These are phyloP conservation scores for Tremellales sp. DNA, from an alignment of 1,284 basidiomycete species.

Conservation along the genomic window DNA sequence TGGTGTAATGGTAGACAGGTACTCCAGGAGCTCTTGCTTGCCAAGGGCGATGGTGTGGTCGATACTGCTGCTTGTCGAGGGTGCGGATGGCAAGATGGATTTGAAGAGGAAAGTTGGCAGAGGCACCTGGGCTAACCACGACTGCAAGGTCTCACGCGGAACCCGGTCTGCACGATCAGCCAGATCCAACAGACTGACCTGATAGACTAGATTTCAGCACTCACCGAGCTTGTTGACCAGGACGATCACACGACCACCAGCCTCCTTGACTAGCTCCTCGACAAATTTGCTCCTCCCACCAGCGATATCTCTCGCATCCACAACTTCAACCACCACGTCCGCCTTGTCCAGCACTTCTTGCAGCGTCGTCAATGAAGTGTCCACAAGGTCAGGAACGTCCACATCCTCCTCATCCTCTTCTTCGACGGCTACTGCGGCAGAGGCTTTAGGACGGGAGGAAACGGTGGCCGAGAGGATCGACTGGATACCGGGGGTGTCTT, in stretches of 20 bases:
- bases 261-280: slow-evolving; percentile 56
- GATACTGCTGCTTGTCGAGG: slow-evolving; percentile 1
- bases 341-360: slow-evolving; percentile 71
- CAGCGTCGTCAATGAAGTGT: slow-evolving; percentile 64
- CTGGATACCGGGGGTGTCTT: slow-evolving; percentile 38
- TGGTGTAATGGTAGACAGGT: slow-evolving; percentile 14
- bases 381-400: slow-evolving; percentile 59
- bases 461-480: slow-evolving; percentile 22
- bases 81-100: slow-evolving; percentile 51
- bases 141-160: slow-evolving; percentile 70
- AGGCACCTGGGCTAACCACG: slow-evolving; percentile 70
- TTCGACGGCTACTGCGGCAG: slow-evolving; percentile 10
- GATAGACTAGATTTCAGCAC: slow-evolving; percentile 23
- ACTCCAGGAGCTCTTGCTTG: slow-evolving; percentile 18
- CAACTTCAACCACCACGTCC: slow-evolving; percentile 77
- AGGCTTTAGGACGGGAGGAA: slow-evolving; percentile 14
- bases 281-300: slow-evolving; percentile 63
- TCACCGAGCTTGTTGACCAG: slow-evolving; percentile 83
- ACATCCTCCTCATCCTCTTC: slow-evolving; percentile 9
- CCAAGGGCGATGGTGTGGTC: slow-evolving; percentile 22
- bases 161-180: slow-evolving; percentile 63
- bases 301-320: slow-evolving; percentile 80
- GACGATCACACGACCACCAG: slow-evolving; percentile 54
- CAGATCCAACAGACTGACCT: too few relatives aligned
- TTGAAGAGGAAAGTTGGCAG: slow-evolving; percentile 78